phyloP scores from a whole-genome alignment of 1,284 basidiomycete genomes.

The Boletus holoroseus region DNA sequence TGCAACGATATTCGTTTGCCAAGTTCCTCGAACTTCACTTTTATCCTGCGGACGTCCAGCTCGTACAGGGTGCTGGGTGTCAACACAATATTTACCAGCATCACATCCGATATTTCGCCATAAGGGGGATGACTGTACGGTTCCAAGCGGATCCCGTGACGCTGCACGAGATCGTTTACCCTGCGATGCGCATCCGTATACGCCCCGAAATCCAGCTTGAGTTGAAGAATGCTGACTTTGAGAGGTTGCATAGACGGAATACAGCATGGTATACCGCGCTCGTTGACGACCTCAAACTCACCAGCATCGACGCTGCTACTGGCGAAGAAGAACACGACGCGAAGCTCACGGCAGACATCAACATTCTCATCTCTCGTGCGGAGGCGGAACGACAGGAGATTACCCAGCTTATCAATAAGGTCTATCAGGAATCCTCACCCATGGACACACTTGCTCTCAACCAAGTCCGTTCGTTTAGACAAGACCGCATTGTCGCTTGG shows the following conservation, averaged over 20 bases:
- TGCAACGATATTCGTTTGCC: conserved; percentile 89
- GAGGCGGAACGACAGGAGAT: conserved; percentile 76
- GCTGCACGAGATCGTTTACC: conserved; percentile 84
- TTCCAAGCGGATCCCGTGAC: conserved; percentile 85
- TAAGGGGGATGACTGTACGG: conserved; percentile 78
- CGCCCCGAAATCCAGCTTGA: conserved; percentile 81
- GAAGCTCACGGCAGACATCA: conserved; percentile 55
- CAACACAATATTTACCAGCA: conserved; percentile 93
- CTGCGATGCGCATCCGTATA: conserved; percentile 81
- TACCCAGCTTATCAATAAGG: conserved; percentile 65
- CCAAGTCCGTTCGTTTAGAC: conserved; percentile 78
- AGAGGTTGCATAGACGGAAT: conserved; percentile 71
- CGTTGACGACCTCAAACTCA: conserved; percentile 67
- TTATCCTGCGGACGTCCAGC: conserved; percentile 79
- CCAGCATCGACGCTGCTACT: conserved; percentile 70
- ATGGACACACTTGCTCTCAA: conserved; percentile 89
- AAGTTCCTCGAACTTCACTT: conserved; percentile 92
- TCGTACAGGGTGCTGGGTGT: conserved; percentile 81
- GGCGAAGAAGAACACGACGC: conserved; percentile 68
- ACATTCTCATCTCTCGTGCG: conserved; percentile 64
- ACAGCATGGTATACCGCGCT: conserved; percentile 64
- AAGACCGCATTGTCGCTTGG: conserved; percentile 96
- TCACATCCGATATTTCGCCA: conserved; percentile 90
- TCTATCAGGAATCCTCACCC: conserved; percentile 75
- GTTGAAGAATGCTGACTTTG: conserved; percentile 88